A percentile compares a stretch with the other conserved stretches of the same genome.
These are phyloP conservation scores for Fraxinus baroniana DNA, from an alignment of 305 asterid species.

Conservation along the genomic window DNA sequence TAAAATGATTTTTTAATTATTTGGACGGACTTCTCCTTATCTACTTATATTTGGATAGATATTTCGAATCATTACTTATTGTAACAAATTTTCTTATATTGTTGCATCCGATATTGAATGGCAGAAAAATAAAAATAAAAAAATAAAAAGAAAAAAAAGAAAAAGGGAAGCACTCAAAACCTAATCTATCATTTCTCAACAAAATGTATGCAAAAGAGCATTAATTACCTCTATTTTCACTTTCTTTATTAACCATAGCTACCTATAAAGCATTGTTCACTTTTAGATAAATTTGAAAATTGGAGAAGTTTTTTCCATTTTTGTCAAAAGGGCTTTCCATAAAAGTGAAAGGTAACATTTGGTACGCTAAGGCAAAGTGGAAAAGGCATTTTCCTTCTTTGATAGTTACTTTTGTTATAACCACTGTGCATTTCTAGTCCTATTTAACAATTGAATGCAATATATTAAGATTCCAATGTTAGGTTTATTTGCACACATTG, in stretches of 20 bases:
- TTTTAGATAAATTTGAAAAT: not conserved
- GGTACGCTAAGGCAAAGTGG: not conserved
- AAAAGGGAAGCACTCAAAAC: not conserved
- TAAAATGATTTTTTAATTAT: not conserved
- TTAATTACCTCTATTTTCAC: not conserved
- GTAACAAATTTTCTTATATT: not conserved
- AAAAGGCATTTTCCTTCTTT: not conserved
- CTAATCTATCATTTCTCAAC: not conserved
- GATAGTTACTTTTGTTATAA: not conserved
- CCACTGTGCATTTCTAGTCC: not conserved
- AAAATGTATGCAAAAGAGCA: not conserved
- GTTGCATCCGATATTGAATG: not conserved
- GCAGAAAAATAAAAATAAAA: too few relatives aligned
- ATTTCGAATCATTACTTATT: not conserved
- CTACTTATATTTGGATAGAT: not conserved
- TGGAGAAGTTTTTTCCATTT: not conserved
- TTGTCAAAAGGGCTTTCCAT: not conserved
- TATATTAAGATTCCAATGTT: not conserved
- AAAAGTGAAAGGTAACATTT: not conserved
- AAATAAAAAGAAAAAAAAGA: too few relatives aligned
- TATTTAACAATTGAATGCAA: not conserved
- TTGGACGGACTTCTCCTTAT: not conserved
- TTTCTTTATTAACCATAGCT: not conserved
- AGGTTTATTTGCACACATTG: not conserved
- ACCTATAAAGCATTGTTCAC: not conserved